Evolutionary conservation across 2,329 filamentous ascomycete species (phyloP), one percentile per base, ranked within the genome.

Genomic region (Fusarium sp.): DNA sequence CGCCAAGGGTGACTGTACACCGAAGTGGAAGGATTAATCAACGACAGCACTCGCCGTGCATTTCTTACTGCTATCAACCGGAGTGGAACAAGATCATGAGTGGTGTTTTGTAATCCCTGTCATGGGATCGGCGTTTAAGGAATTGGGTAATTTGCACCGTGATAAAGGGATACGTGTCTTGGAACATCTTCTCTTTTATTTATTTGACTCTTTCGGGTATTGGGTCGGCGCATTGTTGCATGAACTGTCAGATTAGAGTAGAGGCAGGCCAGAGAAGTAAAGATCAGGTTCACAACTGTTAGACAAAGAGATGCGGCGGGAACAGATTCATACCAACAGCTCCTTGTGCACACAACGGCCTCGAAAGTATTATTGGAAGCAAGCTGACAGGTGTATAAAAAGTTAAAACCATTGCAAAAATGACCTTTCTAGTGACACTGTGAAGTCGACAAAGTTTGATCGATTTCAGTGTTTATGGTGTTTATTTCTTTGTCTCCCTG

Each of bases 1-100:
- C 13, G 81, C 83, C 24, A 83, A 80, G 76, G 85, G 85, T 13
- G 83, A 86, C 52, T 87, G 85, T 70, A 75, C 76, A 47, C 77
- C 82, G 8, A 79, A 80, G 18, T 87, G 85, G 85, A 84, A 81
- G 66, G 78, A 79, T 38, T 80, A 63, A 59, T 48, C 35, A n/a
- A 24, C 38, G 26, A 15, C 26, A 36, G 28, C 28, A 59, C 49
- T 45, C 47, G 39, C 51, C 20, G 62, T 47, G 59, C 47, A 52
- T 57, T 61, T 51, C 41, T 66, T 45, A 26, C 49, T 48, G 57
- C 48, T 63, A 36, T 44, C 39, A 56, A 59, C 42, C 8, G 38
- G 39, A 42, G 38, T 36, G 48, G 17, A 31, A 24, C 42, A 54
- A 35, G 60, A 48, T 42, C 56, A 63, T 33, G 51, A 59, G 60